Base-by-base conservation (phyloP, 495 filamentous ascomycete species). In the Glutinoglossum americanum region DNA sequence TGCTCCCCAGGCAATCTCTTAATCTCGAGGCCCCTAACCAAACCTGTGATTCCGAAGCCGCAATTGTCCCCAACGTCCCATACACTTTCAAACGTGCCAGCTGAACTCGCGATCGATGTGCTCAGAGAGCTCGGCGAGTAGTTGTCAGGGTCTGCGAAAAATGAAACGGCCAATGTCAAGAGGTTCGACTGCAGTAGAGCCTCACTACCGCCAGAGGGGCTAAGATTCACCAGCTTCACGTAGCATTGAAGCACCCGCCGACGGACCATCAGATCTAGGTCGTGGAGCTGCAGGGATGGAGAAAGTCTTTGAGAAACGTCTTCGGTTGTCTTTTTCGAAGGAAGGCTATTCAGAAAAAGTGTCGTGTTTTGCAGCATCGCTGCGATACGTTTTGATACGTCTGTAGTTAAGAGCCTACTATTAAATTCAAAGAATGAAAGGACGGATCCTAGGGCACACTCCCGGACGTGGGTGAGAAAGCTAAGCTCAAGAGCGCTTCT, bases 51-150 rank as follows among this genome's bases (percentile, higher is more conserved):
- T 0, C 92, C 92, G 69, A 93, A 97, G 1, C 87, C 92, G 60
- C 81, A 87, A 66, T 96, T 97, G 65, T 99, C 92, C 15, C 81
- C 86, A 41, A 93, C 76, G 57, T 97, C 92, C 92, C 92, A 99
- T 23, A 99, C 76, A 2, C 76, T 85, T 59, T 99, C 92, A 64
- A 97, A 95, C 30, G 79, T 84, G 0, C 84, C 86, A 3, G 87
- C 83, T n/a, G 90, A 84, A 60, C 80, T 90, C 3, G 89, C 90
- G 63, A 99, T 97, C 0, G 89, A 88, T 21, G 87, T 84, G 64
- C 92, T 94, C 26, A 97, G 67, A 19, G 88, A 89, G 61, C 80
- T 88, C 3, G 87, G 79, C 8, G 83, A 81, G 60, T 85, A 85
- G 60, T 83, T 85, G 59, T 96, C 90, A 0, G 93, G 88, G 64